phyloP scores from a whole-genome alignment of 164 flowering plant species.

The Macadamia tetraphylla region DNA sequence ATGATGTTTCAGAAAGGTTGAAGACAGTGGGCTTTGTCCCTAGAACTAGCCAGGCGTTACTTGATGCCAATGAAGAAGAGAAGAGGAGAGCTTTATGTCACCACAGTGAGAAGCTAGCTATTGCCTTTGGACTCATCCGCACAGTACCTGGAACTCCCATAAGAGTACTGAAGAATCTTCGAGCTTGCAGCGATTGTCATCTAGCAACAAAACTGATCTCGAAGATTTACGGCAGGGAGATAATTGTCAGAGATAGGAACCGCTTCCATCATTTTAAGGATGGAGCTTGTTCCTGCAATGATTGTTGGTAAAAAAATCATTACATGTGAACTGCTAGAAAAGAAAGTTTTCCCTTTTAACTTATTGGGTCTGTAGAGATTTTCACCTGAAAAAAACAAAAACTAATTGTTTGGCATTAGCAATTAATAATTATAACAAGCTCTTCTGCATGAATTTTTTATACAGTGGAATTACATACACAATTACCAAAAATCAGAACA shows the following conservation, averaged over 20 bases:
- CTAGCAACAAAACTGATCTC: constrained; percentile 13
- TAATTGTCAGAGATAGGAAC: constrained; percentile 13
- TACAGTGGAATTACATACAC: neutral
- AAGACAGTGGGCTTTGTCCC: constrained; percentile 15
- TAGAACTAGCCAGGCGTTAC: constrained; percentile 12
- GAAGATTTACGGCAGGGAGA: constrained; percentile 10
- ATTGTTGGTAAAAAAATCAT: constrained; percentile 10
- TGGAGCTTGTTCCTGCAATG: constrained; percentile 13
- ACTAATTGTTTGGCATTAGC: no score
- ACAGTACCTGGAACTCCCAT: constrained; percentile 8
- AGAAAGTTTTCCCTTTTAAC: neutral
- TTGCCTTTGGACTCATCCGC: constrained; percentile 16
- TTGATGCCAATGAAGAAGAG: constrained; percentile 15
- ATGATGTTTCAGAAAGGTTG: constrained; percentile 8
- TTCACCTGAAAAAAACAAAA: no score
- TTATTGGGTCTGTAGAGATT: neutral
- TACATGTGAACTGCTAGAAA: neutral
- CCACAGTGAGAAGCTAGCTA: constrained; percentile 20
- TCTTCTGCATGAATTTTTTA: neutral
- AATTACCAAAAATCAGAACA: constrained; percentile 26
- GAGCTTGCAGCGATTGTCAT: constrained; percentile 22
- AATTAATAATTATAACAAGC: no score
- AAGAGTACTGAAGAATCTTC: constrained; percentile 20
- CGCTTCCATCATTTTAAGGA: constrained; percentile 19
- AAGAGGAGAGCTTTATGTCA: constrained; percentile 11